A percentile compares a stretch with the other conserved stretches of the same genome.
Conservation (phyloP, 2,329 filamentous ascomycete genomes). For the Aspergillus latus region DNA sequence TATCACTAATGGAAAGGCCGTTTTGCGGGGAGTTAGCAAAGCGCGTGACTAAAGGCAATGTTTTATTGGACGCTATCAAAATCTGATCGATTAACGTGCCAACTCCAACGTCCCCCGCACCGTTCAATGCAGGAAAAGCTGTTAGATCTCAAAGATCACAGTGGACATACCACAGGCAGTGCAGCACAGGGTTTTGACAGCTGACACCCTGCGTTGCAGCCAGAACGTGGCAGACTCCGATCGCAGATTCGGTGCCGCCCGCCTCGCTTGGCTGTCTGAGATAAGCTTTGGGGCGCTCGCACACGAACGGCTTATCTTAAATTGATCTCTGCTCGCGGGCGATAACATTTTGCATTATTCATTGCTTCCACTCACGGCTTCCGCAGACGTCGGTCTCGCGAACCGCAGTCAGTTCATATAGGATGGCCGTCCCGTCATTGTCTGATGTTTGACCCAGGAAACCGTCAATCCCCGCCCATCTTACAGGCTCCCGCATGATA, state of each 20-base stretch:
- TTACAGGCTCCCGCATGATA: background rate
- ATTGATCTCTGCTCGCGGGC: background rate
- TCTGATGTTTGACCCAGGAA: background rate
- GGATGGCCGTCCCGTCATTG: background rate
- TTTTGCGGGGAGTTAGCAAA: constrained; percentile 3
- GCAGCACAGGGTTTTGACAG: background rate
- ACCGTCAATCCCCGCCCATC: background rate
- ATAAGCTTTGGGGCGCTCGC: constrained; percentile 11
- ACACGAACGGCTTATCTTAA: background rate
- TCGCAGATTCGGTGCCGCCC: constrained; percentile 14
- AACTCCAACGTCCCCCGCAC: background rate
- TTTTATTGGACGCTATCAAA: background rate
- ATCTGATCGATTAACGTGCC: background rate
- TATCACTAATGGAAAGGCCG: constrained; percentile 9
- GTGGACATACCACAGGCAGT: background rate
- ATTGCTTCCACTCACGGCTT: constrained; percentile 18
- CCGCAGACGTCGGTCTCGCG: background rate
- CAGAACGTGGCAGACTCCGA: background rate
- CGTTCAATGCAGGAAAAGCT: background rate
- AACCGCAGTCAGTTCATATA: background rate
- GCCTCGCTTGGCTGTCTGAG: constrained; percentile 5
- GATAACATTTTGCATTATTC: constrained; percentile 24
- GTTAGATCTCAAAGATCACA: background rate
- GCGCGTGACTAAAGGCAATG: background rate
- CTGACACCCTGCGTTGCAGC: background rate